Base-by-base conservation (phyloP, 2,329 filamentous ascomycete genomes). In the Rutstroemia sp. region DNA sequence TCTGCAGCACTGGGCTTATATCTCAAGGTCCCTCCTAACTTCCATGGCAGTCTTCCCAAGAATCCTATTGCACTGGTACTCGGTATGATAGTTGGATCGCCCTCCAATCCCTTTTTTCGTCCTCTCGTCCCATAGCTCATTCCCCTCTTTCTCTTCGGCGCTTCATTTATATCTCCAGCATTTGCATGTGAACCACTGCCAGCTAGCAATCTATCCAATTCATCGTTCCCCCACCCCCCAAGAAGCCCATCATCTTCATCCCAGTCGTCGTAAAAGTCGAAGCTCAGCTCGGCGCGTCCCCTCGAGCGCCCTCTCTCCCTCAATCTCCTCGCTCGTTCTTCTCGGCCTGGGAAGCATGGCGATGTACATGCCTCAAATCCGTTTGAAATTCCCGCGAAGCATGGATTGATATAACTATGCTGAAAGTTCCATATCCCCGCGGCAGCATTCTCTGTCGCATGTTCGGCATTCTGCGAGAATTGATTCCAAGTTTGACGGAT, bases 201-300 rank as follows among this genome's bases (percentile, higher is more conserved):
- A 10, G 86, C 88, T 51, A 96, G 74, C 61, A 96, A 73, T 52
- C 90, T 79, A 69, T 96, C 92, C 75, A 95, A 84, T 69, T 95
- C 91, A 66, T 95, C 91, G 63, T 81, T 85, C 41, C 86, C 85
- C 88, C 90, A 95, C 47, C 83, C 73, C 46, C 79, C 86, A 52
- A 92, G 74, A 49, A 92, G 71, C 0, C 85, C 80, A 41, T 83
- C 79, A 49, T 68, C 67, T 23, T 83, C 80, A 54, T 96, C 90
- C 92, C 92, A 97, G 72, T 96, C 92, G 72, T 96, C 92, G 74
- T 97, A 97, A 71, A 97, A 97, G 71, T 96, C 92, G 70, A 97
- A 97, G 67, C 83, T 92, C 66, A 88, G 82, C 72, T 96, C 92
- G 27, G 91, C 88, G 52, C 83, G 73, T 2, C 82, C 83, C 59